Percentiles rank a stretch among this genome's conserved stretches.
phyloP scores from a whole-genome alignment of 2,329 filamentous ascomycete species.

The Epichloe sylvatica region DNA sequence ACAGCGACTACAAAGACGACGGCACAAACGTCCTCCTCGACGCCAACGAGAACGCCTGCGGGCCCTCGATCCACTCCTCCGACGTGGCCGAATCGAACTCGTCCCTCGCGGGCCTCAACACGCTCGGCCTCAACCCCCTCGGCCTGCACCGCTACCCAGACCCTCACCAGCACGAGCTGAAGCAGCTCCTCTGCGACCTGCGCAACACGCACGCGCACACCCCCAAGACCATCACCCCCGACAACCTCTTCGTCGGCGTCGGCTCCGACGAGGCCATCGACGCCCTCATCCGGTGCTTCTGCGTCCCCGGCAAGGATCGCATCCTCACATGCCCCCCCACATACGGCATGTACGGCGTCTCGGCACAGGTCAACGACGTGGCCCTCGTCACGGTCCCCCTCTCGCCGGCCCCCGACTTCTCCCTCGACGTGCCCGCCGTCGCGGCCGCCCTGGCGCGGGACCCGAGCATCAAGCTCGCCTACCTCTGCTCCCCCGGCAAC shows the following conservation, averaged over 20 bases:
- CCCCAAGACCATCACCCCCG: constrained; percentile 54
- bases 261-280: constrained; percentile 97
- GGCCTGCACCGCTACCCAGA: constrained; percentile 91
- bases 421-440: constrained; percentile 58
- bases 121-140: constrained; percentile 67
- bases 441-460: constrained; percentile 45
- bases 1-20: constrained; percentile 95
- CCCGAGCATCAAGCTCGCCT: constrained; percentile 67
- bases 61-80: constrained; percentile 54
- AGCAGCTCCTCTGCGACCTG: constrained; percentile 71
- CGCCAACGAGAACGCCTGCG: constrained; percentile 95
- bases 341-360: constrained; percentile 96
- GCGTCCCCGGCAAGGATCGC: constrained; percentile 70
- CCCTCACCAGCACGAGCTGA: constrained; percentile 79
- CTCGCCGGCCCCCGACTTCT: constrained; percentile 56
- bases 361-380: constrained; percentile 87
- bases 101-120: constrained; percentile 42
- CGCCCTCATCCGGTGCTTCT: constrained; percentile 85
- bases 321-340: constrained; percentile 93
- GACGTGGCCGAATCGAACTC: constrained; percentile 26
- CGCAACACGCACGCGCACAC: constrained; percentile 81
- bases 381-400: constrained; percentile 76
- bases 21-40: constrained; percentile 92
- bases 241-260: constrained; percentile 86
- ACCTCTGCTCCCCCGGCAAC: constrained; percentile 91